Base-by-base conservation (phyloP, 441 rosid species). In the Eruca vesicaria region DNA sequence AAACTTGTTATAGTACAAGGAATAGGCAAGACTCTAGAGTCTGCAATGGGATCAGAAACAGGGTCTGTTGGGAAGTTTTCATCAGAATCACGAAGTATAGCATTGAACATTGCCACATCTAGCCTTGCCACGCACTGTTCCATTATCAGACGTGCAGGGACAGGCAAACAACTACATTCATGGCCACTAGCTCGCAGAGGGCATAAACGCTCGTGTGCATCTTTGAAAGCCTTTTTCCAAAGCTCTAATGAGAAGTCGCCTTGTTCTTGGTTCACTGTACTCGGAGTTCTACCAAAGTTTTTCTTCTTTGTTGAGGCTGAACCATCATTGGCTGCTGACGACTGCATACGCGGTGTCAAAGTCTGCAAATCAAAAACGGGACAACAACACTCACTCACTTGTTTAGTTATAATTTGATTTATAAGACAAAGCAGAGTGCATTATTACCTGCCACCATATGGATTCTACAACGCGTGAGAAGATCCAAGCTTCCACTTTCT, bases 81-180 rank as follows among this genome's bases (percentile, higher is more conserved):
- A 71, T 73, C 86, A 74, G 97, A 90, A 74, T 91, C 98, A 63
- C 97, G 97, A 72, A 93, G 97, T 78, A 96, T 87, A 61, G 99
- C 99, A 85, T 93, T 96, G 86, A 96, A 93, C 94, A 93, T 93
- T 58, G 97, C 98, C 63, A 93, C 97, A 83, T 96, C 99, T 83
- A 96, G 78, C 72, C 98, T 83, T 69, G 92, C 90, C 82, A 93
- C 97, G 2, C 96, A 91, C 68, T 96, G 97, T 87, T 93, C 94
- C 99, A 93, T 96, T 83, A 96, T 82, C 99, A 92, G 83, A 88
- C 88, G 92, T n/a, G 94, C 83, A 73, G 88, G 87, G 81, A 84
- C 69, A 0, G 87, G 79, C 75, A 92, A 83, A 87, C 99, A 96
- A 63, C 97, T 98, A 80, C 99, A 96, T 68, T 89, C 92, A 65